Evolutionary conservation across 2,329 filamentous ascomycete genomes (phyloP).

Genomic region (Periconia digitata): DNA sequence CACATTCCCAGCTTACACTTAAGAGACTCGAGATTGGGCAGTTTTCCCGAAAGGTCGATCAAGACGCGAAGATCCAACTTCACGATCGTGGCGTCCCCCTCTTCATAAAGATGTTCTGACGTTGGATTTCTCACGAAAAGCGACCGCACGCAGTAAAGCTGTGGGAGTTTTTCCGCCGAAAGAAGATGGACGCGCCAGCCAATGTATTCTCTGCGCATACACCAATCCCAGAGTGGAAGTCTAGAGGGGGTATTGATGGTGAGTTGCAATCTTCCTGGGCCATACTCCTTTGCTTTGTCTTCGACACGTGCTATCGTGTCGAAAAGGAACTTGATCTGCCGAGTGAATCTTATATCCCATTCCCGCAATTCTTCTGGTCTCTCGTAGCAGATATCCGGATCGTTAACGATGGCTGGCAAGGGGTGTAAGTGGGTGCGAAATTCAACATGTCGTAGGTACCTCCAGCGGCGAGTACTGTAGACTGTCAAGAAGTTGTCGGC

Average conservation of each 20-base stretch:
- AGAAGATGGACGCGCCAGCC: slow-evolving; percentile 10
- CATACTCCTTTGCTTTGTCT: no score
- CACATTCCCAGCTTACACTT: slow-evolving; percentile 2
- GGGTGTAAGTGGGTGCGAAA: no score
- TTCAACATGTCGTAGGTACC: no score
- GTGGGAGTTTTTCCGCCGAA: slow-evolving; percentile 1
- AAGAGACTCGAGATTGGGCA: slow-evolving; percentile 6
- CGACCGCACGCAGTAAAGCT: background rate
- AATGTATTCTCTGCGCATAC: slow-evolving; percentile 3
- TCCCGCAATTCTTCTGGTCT: no score
- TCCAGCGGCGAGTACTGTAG: no score
- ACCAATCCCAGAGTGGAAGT: background rate
- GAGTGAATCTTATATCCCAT: no score
- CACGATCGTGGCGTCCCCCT: background rate
- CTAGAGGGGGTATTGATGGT: slow-evolving; percentile 8
- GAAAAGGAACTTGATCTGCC: no score
- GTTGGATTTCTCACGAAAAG: background rate
- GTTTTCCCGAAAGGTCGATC: slow-evolving; percentile 6
- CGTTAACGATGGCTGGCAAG: no score
- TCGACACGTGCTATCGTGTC: no score
- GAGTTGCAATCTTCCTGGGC: slow-evolving; percentile 6
- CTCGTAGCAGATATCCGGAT: no score
- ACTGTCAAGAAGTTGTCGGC: no score
- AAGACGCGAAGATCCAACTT: slow-evolving; percentile 10
- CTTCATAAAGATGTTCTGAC: background rate